A percentile compares a stretch with the other conserved stretches of the same genome.
Conservation (phyloP, 2,329 filamentous ascomycete species). For the Sclerotinia glacialis region DNA sequence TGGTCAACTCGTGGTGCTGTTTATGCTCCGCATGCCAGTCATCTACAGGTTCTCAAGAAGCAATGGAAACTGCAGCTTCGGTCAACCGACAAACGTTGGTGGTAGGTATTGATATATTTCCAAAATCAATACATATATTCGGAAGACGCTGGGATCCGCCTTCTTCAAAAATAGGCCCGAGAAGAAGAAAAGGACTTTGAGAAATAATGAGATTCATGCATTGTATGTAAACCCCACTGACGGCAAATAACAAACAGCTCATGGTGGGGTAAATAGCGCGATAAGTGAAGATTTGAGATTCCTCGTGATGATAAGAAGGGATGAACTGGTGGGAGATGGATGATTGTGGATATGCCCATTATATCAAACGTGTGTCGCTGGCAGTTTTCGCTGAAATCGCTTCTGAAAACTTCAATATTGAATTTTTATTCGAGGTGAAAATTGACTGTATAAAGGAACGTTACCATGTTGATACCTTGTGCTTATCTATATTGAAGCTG, state of each 20-base stretch:
- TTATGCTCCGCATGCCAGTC: no score
- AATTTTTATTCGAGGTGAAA: background rate
- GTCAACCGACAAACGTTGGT: no score
- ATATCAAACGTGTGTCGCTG: background rate
- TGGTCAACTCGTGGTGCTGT: no score
- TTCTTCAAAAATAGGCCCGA: no score
- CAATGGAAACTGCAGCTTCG: no score
- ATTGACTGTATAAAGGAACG: background rate
- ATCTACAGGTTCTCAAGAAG: no score
- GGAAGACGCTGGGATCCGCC: no score
- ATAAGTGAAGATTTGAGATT: conserved; percentile 4
- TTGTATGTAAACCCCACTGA: background rate
- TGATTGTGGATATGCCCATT: background rate
- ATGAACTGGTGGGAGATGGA: conserved; percentile 11
- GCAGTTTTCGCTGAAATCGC: background rate
- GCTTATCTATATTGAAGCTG: background rate
- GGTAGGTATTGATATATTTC: no score
- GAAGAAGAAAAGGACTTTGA: background rate
- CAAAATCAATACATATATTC: no score
- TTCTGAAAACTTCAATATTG: background rate
- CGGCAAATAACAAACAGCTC: background rate
- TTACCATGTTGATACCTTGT: background rate
- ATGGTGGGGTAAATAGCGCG: background rate
- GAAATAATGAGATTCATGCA: background rate
- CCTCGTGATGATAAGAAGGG: conserved; percentile 12